phyloP scores from a whole-genome alignment of 805 yeast species.

The Soucietia sequanensis region DNA sequence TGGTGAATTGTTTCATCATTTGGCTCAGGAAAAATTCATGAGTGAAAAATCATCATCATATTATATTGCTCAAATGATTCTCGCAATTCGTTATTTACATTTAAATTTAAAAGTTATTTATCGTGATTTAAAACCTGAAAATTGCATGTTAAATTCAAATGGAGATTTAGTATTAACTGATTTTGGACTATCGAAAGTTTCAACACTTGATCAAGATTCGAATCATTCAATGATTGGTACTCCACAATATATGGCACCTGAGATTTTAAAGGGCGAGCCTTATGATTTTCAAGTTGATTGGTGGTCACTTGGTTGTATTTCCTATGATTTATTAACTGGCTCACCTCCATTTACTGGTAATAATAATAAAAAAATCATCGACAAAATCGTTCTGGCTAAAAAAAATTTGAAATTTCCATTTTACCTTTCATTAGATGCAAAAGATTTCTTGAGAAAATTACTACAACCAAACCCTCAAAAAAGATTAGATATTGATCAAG shows the following conservation, averaged over 20 bases:
- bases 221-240: constrained; percentile 42
- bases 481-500: constrained; percentile 31
- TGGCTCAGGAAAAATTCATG: constrained; percentile 54
- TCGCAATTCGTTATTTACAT: constrained; percentile 76
- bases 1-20: constrained; percentile 75
- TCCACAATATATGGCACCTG: constrained; percentile 49
- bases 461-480: constrained; percentile 36
- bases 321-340: constrained; percentile 43
- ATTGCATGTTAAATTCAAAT: constrained; percentile 70
- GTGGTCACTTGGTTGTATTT: constrained; percentile 49
- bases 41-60: constrained; percentile 42
- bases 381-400: constrained; percentile 35
- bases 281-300: constrained; percentile 45
- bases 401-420: constrained; percentile 37
- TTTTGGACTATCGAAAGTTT: constrained; percentile 47
- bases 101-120: constrained; percentile 79
- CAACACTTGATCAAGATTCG: constrained; percentile 16
- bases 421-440: constrained; percentile 41
- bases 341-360: constrained; percentile 46
- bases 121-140: constrained; percentile 87
- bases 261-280: constrained; percentile 38
- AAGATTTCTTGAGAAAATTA: constrained; percentile 38
- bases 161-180: constrained; percentile 86
- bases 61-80: constrained; percentile 67
- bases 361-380: constrained; percentile 37